These are phyloP conservation scores for Podila horticola DNA, from an alignment of 192 early-diverging fungal genomes.

Conservation along the genomic window DNA sequence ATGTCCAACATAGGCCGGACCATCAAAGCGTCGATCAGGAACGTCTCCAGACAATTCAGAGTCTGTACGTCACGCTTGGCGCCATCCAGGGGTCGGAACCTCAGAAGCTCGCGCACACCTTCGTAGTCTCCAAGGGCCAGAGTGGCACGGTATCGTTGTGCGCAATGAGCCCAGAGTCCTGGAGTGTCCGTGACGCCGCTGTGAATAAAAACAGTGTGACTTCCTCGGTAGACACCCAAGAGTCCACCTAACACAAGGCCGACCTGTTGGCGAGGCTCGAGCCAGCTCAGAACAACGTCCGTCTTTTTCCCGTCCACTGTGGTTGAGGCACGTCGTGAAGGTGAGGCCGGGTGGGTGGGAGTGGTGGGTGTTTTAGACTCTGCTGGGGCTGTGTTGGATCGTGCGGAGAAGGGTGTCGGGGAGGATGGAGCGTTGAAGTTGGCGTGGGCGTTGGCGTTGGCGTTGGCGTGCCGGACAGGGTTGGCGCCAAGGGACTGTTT, in stretches of 20 bases:
- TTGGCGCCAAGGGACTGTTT: conserved; percentile 51
- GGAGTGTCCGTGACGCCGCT: conserved; percentile 70
- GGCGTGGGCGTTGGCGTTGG: neutral
- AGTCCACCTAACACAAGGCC: conserved; percentile 77
- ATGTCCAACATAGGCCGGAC: conserved; percentile 58
- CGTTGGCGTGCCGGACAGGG: conserved; percentile 11
- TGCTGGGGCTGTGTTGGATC: conserved; percentile 16
- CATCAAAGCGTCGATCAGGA: conserved; percentile 74
- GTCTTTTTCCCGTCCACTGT: conserved; percentile 13
- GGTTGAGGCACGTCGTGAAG: conserved; percentile 28
- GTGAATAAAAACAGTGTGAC: conserved; percentile 72
- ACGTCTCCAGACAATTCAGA: conserved; percentile 66
- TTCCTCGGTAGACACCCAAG: conserved; percentile 76
- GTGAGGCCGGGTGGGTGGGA: conserved; percentile 21
- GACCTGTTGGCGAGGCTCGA: conserved; percentile 87
- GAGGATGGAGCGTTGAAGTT: conserved; percentile 11
- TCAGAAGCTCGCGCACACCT: conserved; percentile 67
- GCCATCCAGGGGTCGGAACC: conserved; percentile 63
- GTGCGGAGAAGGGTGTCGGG: conserved; percentile 18
- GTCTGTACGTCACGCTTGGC: conserved; percentile 66
- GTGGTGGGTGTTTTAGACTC: conserved; percentile 36
- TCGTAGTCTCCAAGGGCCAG: conserved; percentile 78
- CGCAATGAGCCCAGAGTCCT: conserved; percentile 74
- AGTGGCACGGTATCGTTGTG: conserved; percentile 75
- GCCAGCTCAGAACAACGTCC: conserved; percentile 72